Evolutionary conservation across 345 rosid genomes (phyloP).

Genomic region (Hypericum perforatum): DNA sequence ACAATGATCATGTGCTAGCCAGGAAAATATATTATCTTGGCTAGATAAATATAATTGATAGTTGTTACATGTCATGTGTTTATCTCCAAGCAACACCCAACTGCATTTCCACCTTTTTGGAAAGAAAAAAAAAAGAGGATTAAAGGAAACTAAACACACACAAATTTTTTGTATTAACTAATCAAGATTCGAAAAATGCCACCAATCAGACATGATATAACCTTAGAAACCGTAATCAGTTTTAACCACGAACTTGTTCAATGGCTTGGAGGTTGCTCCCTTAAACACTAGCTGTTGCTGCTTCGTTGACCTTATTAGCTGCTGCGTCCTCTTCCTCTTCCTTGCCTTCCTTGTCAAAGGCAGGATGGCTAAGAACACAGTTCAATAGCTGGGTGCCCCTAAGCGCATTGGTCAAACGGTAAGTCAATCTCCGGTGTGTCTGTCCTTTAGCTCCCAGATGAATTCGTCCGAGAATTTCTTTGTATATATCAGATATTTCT

Average conservation of each 20-base stretch:
- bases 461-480: constrained; percentile 68
- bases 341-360: constrained; percentile 29
- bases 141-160: too few relatives aligned
- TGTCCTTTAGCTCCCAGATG: constrained; percentile 61
- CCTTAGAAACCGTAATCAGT: constrained; percentile 19
- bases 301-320: constrained; percentile 3
- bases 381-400: constrained; percentile 75
- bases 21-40: too few relatives aligned
- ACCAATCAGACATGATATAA: too few relatives aligned
- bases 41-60: too few relatives aligned
- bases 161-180: too few relatives aligned
- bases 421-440: constrained; percentile 76
- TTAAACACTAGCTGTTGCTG: neutral
- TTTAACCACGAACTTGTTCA: constrained; percentile 10
- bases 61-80: too few relatives aligned
- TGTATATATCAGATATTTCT: too few relatives aligned
- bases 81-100: too few relatives aligned
- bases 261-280: constrained; percentile 2
- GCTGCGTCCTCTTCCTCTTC: constrained; percentile 7
- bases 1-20: too few relatives aligned
- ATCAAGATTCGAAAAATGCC: too few relatives aligned
- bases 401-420: constrained; percentile 88
- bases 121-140: too few relatives aligned
- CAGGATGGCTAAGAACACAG: constrained; percentile 65
- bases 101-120: too few relatives aligned